Conservation (phyloP, 2,329 filamentous ascomycete genomes). For the Fusarium beomiforme region DNA sequence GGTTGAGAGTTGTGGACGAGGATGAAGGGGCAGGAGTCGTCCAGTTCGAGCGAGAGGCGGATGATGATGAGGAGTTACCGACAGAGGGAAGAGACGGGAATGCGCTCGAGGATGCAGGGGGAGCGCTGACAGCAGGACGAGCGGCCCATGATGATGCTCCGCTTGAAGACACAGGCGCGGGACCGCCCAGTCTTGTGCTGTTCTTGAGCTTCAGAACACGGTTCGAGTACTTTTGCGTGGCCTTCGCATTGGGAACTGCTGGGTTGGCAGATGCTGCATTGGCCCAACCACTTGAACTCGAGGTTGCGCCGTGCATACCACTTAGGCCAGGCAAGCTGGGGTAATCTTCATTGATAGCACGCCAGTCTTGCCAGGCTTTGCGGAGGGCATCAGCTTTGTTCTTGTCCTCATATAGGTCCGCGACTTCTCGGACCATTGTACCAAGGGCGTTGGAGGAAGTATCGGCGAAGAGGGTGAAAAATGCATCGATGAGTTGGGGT, state of each 20-base stretch:
- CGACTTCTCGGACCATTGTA: conserved; percentile 89
- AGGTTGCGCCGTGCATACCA: conserved; percentile 71
- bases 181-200: conserved; percentile 59
- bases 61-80: conserved; percentile 35
- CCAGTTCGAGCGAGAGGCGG: conserved; percentile 47
- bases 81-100: conserved; percentile 57
- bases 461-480: conserved; percentile 85
- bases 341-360: conserved; percentile 95
- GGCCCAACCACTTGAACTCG: conserved; percentile 67
- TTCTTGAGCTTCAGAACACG: conserved; percentile 69
- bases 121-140: conserved; percentile 23
- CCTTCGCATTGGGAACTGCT: conserved; percentile 50
- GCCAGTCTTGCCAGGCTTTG: conserved; percentile 94
- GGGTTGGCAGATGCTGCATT: conserved; percentile 69
- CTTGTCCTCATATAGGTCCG: conserved; percentile 90
- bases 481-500: conserved; percentile 82
- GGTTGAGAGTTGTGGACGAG: conserved; percentile 38
- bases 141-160: conserved; percentile 36
- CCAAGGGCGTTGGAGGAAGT: conserved; percentile 83
- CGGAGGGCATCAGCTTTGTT: conserved; percentile 77
- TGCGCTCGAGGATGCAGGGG: conserved; percentile 46
- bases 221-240: conserved; percentile 61
- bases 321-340: conserved; percentile 83
- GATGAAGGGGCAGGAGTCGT: conserved; percentile 31
- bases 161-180: conserved; percentile 40